phyloP scores from a whole-genome alignment of 2,329 filamentous ascomycete species.

The Didymella arachidicola region DNA sequence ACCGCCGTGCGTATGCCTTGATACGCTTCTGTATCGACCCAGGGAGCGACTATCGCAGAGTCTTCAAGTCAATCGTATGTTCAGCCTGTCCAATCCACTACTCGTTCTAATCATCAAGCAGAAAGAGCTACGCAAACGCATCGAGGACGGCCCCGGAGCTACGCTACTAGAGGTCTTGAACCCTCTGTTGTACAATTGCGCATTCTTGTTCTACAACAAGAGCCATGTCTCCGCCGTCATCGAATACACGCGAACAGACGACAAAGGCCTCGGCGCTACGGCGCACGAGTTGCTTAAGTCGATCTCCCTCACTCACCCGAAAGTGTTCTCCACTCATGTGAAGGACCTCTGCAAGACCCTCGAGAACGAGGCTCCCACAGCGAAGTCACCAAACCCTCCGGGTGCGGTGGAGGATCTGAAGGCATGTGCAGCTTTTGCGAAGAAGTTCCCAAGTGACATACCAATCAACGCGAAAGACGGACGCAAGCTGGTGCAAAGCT shows the following conservation, averaged over 20 bases:
- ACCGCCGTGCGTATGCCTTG: constrained; percentile 88
- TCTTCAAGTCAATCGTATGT: constrained; percentile 76
- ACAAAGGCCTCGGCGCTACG: constrained; percentile 76
- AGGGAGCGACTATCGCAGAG: constrained; percentile 90
- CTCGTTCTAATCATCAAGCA: constrained; percentile 25
- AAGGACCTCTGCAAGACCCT: constrained; percentile 89
- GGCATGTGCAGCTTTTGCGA: constrained; percentile 90
- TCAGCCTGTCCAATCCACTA: background rate
- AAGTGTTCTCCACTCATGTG: constrained; percentile 91
- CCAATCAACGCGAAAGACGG: constrained; percentile 66
- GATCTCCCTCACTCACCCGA: constrained; percentile 87
- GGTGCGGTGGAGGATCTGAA: constrained; percentile 89
- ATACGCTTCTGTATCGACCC: constrained; percentile 84
- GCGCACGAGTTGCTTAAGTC: constrained; percentile 92
- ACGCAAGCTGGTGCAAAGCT: constrained; percentile 78
- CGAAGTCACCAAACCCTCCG: constrained; percentile 71
- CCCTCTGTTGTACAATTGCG: constrained; percentile 82
- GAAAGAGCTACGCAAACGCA: constrained; percentile 84
- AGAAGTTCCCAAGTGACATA: constrained; percentile 83
- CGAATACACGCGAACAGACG: constrained; percentile 83
- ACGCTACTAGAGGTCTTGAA: constrained; percentile 79
- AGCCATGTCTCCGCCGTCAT: constrained; percentile 93
- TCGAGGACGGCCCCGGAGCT: constrained; percentile 71
- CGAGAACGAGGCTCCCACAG: constrained; percentile 78
- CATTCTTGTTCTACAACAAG: constrained; percentile 88